phyloP scores from a whole-genome alignment of 2,329 filamentous ascomycete species.

The Fusarium sacchari region DNA sequence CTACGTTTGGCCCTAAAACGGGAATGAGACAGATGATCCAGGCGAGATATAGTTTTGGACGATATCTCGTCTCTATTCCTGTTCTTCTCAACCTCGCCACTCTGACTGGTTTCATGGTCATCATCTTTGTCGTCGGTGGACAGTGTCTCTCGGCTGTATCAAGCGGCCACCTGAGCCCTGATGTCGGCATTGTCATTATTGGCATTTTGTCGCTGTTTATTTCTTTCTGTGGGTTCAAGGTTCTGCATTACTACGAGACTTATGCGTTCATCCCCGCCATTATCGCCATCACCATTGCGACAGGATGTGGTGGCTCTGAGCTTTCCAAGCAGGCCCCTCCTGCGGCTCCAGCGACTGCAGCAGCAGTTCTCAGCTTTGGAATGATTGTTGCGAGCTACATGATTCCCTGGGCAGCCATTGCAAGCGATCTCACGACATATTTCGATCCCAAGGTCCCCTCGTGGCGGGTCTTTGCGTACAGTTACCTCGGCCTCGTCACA shows the following conservation, averaged over 20 bases:
- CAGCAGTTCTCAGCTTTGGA: conserved; percentile 63
- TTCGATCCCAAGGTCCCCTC: conserved; percentile 65
- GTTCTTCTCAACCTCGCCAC: conserved; percentile 72
- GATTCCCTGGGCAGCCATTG: conserved; percentile 68
- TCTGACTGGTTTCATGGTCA: conserved; percentile 70
- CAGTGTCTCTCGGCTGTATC: conserved; percentile 66
- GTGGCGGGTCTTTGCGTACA: conserved; percentile 64
- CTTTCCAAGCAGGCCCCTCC: conserved; percentile 59
- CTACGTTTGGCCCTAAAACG: conserved; percentile 68
- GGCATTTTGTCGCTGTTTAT: conserved; percentile 66
- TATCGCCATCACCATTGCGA: conserved; percentile 63
- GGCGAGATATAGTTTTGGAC: conserved; percentile 70
- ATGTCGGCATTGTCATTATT: conserved; percentile 70
- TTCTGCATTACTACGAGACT: conserved; percentile 67
- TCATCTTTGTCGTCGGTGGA: conserved; percentile 70
- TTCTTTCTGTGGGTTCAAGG: conserved; percentile 69
- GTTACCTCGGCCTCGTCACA: conserved; percentile 63
- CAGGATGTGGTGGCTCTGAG: conserved; percentile 62
- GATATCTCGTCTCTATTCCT: conserved; percentile 67
- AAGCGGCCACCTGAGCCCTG: conserved; percentile 58
- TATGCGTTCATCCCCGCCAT: conserved; percentile 67
- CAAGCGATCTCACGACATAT: conserved; percentile 71
- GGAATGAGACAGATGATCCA: conserved; percentile 74
- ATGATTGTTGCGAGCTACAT: conserved; percentile 72
- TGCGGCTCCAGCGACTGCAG: conserved; percentile 53